Conservation (phyloP, 1,139 yeast species). For the Debaryomyces sp. region DNA sequence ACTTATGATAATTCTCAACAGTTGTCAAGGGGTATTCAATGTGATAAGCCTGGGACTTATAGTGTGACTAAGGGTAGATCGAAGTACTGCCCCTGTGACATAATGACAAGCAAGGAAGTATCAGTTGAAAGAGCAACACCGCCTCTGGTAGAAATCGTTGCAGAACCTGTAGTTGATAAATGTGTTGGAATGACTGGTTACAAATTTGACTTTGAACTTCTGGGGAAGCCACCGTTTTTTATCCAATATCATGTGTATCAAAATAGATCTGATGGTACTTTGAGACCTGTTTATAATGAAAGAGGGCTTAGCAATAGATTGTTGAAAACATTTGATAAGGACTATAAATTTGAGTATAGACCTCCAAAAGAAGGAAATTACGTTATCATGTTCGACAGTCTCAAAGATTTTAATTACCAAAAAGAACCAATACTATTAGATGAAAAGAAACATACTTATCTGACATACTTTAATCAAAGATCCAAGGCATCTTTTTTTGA, state of each 20-base stretch:
- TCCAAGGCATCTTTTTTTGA: constrained; percentile 42
- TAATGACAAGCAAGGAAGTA: constrained; percentile 37
- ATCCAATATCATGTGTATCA: constrained; percentile 65
- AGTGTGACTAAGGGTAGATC: constrained; percentile 55
- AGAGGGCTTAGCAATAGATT: constrained; percentile 31
- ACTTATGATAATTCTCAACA: constrained; percentile 36
- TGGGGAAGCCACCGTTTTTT: constrained; percentile 83
- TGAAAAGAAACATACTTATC: constrained; percentile 43
- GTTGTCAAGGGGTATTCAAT: constrained; percentile 35
- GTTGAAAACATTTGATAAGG: constrained; percentile 23
- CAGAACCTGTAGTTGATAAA: constrained; percentile 71
- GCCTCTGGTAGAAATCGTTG: constrained; percentile 55
- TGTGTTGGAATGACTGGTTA: constrained; percentile 93
- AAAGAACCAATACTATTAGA: constrained; percentile 33
- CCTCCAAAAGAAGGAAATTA: constrained; percentile 85
- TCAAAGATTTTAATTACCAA: constrained; percentile 59
- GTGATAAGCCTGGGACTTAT: constrained; percentile 67
- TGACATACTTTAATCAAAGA: constrained; percentile 54
- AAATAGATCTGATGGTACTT: constrained; percentile 31
- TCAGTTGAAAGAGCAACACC: constrained; percentile 31
- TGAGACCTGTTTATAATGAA: constrained; percentile 35
- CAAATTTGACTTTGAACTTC: constrained; percentile 64
- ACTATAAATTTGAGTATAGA: constrained; percentile 59
- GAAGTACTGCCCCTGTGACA: constrained; percentile 64
- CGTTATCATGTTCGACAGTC: constrained; percentile 63